These are phyloP conservation scores for Aspergillus puulaauensis DNA, from an alignment of 2,329 filamentous ascomycete species.

Conservation along the genomic window DNA sequence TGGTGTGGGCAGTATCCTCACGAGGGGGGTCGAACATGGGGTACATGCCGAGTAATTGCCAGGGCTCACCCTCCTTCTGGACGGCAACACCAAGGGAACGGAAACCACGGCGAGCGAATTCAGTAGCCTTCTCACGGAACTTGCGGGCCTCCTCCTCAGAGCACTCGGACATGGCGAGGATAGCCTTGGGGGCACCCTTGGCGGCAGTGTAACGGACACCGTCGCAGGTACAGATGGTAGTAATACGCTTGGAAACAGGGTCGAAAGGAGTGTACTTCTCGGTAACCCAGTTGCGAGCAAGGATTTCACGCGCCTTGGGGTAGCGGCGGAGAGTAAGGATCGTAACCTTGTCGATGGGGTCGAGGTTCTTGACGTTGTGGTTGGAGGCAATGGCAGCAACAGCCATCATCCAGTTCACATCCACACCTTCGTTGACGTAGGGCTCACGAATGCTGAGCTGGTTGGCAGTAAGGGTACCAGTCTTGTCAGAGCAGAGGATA, in stretches of 20 bases:
- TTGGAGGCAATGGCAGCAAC: slow-evolving; percentile 74
- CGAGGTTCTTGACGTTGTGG: slow-evolving; percentile 75
- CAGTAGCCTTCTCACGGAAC: slow-evolving; percentile 71
- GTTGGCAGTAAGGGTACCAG: slow-evolving; percentile 62
- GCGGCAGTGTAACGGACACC: slow-evolving; percentile 70
- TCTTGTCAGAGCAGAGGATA: slow-evolving; percentile 80
- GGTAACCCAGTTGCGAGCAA: slow-evolving; percentile 72
- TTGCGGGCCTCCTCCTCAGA: slow-evolving; percentile 62
- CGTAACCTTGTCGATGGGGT: slow-evolving; percentile 77
- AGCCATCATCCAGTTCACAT: slow-evolving; percentile 84
- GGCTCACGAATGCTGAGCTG: slow-evolving; percentile 76
- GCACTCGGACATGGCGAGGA: slow-evolving; percentile 68
- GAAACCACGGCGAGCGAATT: slow-evolving; percentile 78
- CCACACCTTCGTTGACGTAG: slow-evolving; percentile 72
- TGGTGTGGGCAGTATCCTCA: slow-evolving; percentile 76
- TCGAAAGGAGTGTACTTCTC: slow-evolving; percentile 73
- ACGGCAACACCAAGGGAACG: slow-evolving; percentile 76
- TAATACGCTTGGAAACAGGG: slow-evolving; percentile 78
- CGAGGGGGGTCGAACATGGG: slow-evolving; percentile 79
- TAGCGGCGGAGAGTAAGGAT: slow-evolving; percentile 74
- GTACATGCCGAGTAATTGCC: slow-evolving; percentile 73
- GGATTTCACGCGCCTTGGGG: slow-evolving; percentile 74
- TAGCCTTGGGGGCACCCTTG: slow-evolving; percentile 76
- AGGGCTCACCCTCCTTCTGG: slow-evolving; percentile 72
- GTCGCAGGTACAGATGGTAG: slow-evolving; percentile 66